Evolutionary conservation across 345 rosid species (phyloP).

Genomic region (Punica granatum): DNA sequence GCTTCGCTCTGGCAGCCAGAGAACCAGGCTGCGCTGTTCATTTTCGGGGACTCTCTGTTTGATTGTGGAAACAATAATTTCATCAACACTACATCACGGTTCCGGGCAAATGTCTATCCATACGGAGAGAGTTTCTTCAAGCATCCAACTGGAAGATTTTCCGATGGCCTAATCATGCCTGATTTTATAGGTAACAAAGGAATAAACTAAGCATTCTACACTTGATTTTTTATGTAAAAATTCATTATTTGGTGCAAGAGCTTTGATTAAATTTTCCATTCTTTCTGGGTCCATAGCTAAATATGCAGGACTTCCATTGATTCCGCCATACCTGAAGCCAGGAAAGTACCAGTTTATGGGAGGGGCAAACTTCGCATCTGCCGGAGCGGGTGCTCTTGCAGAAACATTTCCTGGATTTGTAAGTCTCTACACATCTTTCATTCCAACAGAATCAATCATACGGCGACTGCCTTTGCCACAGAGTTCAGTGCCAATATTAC

Average conservation of each 20-base stretch:
- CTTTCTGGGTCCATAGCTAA: constrained; percentile 11
- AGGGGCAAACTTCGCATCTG: constrained; percentile 34
- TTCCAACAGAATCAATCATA: too few species aligned
- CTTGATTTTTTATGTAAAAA: too few species aligned
- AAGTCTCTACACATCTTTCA: too few species aligned
- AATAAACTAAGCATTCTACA: too few species aligned
- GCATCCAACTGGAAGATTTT: constrained; percentile 17
- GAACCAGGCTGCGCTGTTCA: constrained; percentile 4
- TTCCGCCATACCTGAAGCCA: constrained; percentile 18
- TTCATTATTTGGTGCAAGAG: neutral
- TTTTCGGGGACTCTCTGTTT: constrained; percentile 12
- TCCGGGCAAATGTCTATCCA: constrained; percentile 8
- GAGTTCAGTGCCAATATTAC: too few species aligned
- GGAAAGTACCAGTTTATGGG: neutral
- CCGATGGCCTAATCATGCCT: constrained; percentile 20
- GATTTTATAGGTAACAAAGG: constrained; percentile 21
- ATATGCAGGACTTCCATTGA: constrained; percentile 15
- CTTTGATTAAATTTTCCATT: neutral
- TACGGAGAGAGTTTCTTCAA: constrained; percentile 22
- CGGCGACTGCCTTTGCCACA: too few species aligned
- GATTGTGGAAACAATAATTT: constrained; percentile 19
- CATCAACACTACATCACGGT: constrained; percentile 3
- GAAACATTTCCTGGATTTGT: constrained; percentile 3
- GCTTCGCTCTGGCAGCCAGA: neutral
- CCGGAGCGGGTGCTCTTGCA: constrained; percentile 23